phyloP scores from a whole-genome alignment of 495 filamentous ascomycete species.

The Neurospora pannonica region DNA sequence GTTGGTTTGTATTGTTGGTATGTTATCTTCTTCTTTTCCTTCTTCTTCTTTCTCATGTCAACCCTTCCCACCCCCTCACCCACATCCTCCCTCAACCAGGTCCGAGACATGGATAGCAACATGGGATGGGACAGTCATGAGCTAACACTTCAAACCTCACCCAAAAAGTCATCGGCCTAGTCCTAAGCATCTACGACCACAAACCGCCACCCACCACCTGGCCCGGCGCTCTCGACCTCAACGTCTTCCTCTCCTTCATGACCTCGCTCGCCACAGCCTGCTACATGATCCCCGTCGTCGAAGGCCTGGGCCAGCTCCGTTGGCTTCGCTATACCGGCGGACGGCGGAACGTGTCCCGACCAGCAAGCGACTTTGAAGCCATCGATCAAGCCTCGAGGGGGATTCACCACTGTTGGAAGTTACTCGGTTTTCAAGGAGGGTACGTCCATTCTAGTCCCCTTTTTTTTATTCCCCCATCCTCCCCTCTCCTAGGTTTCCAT shows the following conservation, averaged over 20 bases:
- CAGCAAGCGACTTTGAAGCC: constrained; percentile 28
- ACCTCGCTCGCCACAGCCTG: constrained; percentile 27
- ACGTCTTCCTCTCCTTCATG: constrained; percentile 32
- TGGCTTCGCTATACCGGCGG: constrained; percentile 30
- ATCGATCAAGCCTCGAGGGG: constrained; percentile 32
- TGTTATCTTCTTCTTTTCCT: neutral
- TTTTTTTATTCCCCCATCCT: no score
- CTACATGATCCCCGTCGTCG: constrained; percentile 26
- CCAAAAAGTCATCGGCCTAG: constrained; percentile 17
- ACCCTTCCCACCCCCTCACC: neutral
- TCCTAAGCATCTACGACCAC: constrained; percentile 27
- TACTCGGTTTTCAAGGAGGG: constrained; percentile 4
- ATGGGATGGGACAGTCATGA: neutral
- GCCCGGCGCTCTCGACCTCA: constrained; percentile 33
- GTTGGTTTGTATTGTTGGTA: neutral
- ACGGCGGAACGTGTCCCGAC: constrained; percentile 5
- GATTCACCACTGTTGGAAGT: constrained; percentile 6
- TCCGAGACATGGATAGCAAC: no score
- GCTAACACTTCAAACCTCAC: neutral
- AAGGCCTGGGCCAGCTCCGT: constrained; percentile 30
- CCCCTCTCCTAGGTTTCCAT: neutral
- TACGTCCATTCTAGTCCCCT: neutral
- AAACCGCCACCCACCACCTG: constrained; percentile 25
- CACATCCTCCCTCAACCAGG: no score
- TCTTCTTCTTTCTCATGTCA: neutral